Evolutionary conservation across 495 filamentous ascomycete genomes (phyloP).

Genomic region (Talaromyces ruber): DNA sequence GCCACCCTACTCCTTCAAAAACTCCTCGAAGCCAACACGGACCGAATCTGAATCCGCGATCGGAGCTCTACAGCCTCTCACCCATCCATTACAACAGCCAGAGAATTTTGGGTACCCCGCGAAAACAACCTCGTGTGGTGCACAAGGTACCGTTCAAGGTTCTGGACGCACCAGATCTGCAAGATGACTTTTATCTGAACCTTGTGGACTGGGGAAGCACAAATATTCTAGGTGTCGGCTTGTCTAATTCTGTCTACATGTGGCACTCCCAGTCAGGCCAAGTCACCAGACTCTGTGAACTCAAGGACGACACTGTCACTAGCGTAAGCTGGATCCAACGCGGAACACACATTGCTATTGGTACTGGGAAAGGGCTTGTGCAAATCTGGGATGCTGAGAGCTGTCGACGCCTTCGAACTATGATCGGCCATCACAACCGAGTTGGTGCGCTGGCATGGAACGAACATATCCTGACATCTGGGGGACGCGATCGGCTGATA

Average conservation of each 20-base stretch:
- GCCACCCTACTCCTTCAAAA: constrained; percentile 75
- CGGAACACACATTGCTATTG: constrained; percentile 89
- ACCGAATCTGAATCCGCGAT: constrained; percentile 74
- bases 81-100: constrained; percentile 87
- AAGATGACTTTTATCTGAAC: constrained; percentile 96
- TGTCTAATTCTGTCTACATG: constrained; percentile 95
- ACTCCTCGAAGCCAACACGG: constrained; percentile 83
- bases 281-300: constrained; percentile 87
- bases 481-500: constrained; percentile 86
- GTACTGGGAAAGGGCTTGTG: constrained; percentile 85
- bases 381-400: constrained; percentile 96
- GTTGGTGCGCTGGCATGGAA: constrained; percentile 96
- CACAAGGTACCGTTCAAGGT: constrained; percentile 98
- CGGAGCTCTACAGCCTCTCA: constrained; percentile 88
- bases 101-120: constrained; percentile 79
- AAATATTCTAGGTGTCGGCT: constrained; percentile 84
- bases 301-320: constrained; percentile 89
- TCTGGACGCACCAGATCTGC: constrained; percentile 88
- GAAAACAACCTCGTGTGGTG: constrained; percentile 79
- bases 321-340: constrained; percentile 96
- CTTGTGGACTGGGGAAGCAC: constrained; percentile 97
- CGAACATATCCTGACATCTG: constrained; percentile 91
- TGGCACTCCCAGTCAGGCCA: constrained; percentile 85
- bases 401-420: constrained; percentile 76
- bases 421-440: constrained; percentile 89